phyloP scores from a whole-genome alignment of 2,329 filamentous ascomycete species.

The Chaetomiaceae sp. region DNA sequence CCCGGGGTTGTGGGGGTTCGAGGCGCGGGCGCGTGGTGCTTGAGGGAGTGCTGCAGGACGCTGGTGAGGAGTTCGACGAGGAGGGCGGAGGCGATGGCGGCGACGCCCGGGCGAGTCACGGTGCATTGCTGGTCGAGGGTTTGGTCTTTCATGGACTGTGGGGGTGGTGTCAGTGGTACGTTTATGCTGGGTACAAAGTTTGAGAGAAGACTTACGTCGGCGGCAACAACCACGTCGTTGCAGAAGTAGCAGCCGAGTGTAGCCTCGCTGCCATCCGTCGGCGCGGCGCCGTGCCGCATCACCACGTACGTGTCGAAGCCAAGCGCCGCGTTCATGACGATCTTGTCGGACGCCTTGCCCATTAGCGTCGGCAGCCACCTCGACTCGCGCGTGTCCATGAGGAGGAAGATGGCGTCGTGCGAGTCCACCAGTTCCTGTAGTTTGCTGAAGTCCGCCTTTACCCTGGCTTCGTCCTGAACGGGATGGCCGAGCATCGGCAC shows the following conservation, averaged over 20 bases:
- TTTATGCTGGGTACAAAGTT: background rate
- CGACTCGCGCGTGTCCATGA: constrained; percentile 94
- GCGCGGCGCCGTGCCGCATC: constrained; percentile 82
- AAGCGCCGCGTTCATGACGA: constrained; percentile 92
- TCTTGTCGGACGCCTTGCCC: constrained; percentile 86
- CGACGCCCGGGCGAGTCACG: constrained; percentile 87
- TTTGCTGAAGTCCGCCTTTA: constrained; percentile 67
- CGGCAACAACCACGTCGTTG: constrained; percentile 92
- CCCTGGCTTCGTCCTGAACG: constrained; percentile 64
- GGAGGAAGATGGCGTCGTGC: constrained; percentile 90
- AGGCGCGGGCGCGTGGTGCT: constrained; percentile 56
- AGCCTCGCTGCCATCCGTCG: constrained; percentile 47
- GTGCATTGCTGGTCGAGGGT: constrained; percentile 98
- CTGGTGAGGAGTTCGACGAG: constrained; percentile 87
- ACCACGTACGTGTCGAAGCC: constrained; percentile 97
- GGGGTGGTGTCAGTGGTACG: constrained; percentile 7
- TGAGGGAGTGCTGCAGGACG: constrained; percentile 76
- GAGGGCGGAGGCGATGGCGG: constrained; percentile 83
- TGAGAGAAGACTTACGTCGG: constrained; percentile 61
- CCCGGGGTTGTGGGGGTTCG: constrained; percentile 37
- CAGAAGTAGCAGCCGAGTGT: constrained; percentile 96
- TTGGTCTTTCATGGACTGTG: constrained; percentile 82
- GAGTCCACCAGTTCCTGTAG: constrained; percentile 69
- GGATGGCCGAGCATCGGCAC: constrained; percentile 96
- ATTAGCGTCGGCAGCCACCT: constrained; percentile 95